These are phyloP conservation scores for Termitomyces sp. DNA, from an alignment of 768 basidiomycete species.

Conservation along the genomic window DNA sequence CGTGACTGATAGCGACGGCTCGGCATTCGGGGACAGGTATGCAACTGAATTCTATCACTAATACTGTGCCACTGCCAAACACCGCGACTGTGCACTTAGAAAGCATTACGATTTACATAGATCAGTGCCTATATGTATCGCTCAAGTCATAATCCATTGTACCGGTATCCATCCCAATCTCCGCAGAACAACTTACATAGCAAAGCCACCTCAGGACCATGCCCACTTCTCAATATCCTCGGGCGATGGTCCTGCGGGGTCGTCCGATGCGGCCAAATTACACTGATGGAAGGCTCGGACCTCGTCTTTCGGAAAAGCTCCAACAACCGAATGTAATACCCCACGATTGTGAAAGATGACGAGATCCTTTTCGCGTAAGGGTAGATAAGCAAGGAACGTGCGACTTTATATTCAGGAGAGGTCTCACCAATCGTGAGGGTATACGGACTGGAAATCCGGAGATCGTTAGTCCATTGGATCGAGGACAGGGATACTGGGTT, in stretches of 20 bases:
- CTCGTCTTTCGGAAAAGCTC: slow-evolving; percentile 64
- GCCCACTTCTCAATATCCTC: slow-evolving; percentile 67
- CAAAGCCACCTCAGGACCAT: slow-evolving; percentile 8
- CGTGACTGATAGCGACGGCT: background rate
- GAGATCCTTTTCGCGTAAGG: slow-evolving; percentile 50
- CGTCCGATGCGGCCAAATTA: slow-evolving; percentile 79
- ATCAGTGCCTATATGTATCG: background rate
- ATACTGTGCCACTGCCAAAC: too few relatives aligned
- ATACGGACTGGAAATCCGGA: slow-evolving; percentile 52
- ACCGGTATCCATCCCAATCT: background rate
- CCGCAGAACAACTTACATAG: background rate
- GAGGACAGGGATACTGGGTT: background rate
- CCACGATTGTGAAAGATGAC: slow-evolving; percentile 88
- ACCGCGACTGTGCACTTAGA: background rate
- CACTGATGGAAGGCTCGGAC: slow-evolving; percentile 82
- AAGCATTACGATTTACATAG: background rate
- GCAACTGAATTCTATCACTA: background rate
- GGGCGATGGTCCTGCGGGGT: slow-evolving; percentile 62
- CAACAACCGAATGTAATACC: slow-evolving; percentile 77
- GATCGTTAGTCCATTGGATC: background rate
- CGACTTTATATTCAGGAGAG: background rate
- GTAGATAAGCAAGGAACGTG: background rate
- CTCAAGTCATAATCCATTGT: background rate
- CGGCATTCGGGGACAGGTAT: background rate
- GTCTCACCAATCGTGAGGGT: slow-evolving; percentile 80